These are phyloP conservation scores for Verticillium alfalfae DNA, from an alignment of 2,329 filamentous ascomycete genomes.

Conservation along the genomic window DNA sequence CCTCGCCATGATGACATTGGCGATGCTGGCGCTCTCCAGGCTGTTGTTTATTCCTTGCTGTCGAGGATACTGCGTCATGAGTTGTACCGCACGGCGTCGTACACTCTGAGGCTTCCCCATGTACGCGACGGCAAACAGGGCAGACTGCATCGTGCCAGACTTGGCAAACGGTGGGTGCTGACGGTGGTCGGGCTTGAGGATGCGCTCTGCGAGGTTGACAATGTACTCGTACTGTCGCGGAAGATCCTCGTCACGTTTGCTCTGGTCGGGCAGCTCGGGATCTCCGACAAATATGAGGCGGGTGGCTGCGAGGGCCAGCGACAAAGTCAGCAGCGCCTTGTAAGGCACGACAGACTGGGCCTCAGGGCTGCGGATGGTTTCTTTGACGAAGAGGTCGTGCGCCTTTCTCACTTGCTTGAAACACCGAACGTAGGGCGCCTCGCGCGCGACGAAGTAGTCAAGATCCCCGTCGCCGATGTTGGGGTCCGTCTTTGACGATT, in stretches of 20 bases:
- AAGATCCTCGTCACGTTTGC: not conserved
- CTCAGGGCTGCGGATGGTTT: not conserved
- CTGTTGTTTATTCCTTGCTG: not conserved
- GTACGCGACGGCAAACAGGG: constrained; percentile 6
- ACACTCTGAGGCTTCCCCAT: constrained; percentile 1
- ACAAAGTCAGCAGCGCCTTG: not conserved
- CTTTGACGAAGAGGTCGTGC: not conserved
- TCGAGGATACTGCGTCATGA: constrained; percentile 4
- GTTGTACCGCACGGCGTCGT: constrained; percentile 4
- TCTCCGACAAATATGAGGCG: not conserved
- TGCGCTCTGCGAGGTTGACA: constrained; percentile 1
- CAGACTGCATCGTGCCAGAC: not conserved
- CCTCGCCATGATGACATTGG: not conserved
- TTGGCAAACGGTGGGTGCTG: not conserved
- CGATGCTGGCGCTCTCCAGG: not conserved
- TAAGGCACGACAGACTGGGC: not conserved
- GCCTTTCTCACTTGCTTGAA: not conserved
- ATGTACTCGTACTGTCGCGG: not conserved
- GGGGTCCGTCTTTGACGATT: no score
- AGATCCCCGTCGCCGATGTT: not conserved
- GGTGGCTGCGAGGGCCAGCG: not conserved
- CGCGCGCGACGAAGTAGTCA: not conserved
- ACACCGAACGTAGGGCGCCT: not conserved
- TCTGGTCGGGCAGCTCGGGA: not conserved
- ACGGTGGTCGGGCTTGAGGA: not conserved